Evolutionary conservation across 441 rosid genomes (phyloP).

Genomic region (Brassica hybrid): DNA sequence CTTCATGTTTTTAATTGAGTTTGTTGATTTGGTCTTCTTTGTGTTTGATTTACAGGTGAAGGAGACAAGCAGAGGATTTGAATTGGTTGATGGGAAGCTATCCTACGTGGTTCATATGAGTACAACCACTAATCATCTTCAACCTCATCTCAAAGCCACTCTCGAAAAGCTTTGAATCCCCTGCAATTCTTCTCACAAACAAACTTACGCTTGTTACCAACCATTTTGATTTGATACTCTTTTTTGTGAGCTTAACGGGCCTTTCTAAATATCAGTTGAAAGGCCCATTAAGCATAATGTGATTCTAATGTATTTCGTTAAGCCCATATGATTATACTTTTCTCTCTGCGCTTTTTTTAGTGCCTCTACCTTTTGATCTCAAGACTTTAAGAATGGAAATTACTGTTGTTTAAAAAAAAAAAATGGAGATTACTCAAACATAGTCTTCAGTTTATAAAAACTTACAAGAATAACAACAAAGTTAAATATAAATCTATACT

Average conservation of each 20-base stretch:
- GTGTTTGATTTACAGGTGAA: slow-evolving; percentile 49
- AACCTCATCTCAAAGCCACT: slow-evolving; percentile 63
- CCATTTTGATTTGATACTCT: not conserved
- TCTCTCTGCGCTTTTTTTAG: no score
- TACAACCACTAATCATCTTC: slow-evolving; percentile 53
- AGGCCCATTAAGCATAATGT: no score
- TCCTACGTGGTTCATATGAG: slow-evolving; percentile 64
- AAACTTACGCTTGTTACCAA: no score
- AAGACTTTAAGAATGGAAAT: no score
- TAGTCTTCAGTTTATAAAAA: not conserved
- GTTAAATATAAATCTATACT: not conserved
- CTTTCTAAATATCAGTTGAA: no score
- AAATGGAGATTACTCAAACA: not conserved
- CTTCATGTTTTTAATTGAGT: not conserved
- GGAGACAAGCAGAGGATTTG: slow-evolving; percentile 57
- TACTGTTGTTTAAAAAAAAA: no score
- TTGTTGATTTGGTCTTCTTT: not conserved
- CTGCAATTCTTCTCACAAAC: no score
- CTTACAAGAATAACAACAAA: not conserved
- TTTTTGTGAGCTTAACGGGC: not conserved
- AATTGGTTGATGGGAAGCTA: slow-evolving; percentile 60
- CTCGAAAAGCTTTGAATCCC: slow-evolving; percentile 33
- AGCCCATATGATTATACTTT: no score
- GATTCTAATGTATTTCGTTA: no score
- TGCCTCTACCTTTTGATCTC: not conserved